Conservation (phyloP, 768 basidiomycete species). For the Lactifluus pinguis region DNA sequence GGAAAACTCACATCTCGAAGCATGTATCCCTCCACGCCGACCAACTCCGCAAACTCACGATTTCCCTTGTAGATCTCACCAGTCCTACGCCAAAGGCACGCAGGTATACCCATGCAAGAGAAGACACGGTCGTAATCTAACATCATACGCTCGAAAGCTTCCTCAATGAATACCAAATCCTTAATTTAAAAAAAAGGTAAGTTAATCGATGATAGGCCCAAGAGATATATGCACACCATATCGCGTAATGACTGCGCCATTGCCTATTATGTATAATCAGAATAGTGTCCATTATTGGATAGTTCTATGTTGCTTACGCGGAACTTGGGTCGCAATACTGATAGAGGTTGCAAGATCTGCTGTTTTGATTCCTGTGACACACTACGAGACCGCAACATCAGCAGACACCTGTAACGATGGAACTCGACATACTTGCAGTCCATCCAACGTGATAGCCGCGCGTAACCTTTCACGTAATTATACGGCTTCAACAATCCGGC, state of each 20-base stretch:
- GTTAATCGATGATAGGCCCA: not conserved
- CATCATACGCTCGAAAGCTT: conserved; percentile 90
- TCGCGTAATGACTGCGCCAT: conserved; percentile 81
- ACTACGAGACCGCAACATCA: conserved; percentile 30
- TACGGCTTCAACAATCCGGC: conserved; percentile 92
- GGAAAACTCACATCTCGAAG: conserved; percentile 62
- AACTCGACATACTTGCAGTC: conserved; percentile 61
- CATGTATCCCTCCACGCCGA: conserved; percentile 80
- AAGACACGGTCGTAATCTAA: conserved; percentile 94
- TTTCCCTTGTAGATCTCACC: conserved; percentile 99
- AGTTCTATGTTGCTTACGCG: conserved; percentile 38
- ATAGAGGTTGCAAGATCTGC: conserved; percentile 83
- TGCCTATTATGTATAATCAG: conserved; percentile 34
- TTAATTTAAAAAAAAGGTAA: conserved; percentile 24
- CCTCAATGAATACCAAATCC: conserved; percentile 97
- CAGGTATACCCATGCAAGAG: conserved; percentile 93
- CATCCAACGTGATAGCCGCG: conserved; percentile 89
- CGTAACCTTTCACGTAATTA: conserved; percentile 95
- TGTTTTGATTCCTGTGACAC: conserved; percentile 88
- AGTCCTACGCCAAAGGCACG: conserved; percentile 92
- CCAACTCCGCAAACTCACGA: conserved; percentile 85
- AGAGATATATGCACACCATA: conserved; percentile 40
- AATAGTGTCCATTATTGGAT: not conserved
- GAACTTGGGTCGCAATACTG: conserved; percentile 78
- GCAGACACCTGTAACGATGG: conserved; percentile 10